Evolutionary conservation across 225 moss, liverwort and hornwort species (phyloP).

Genomic region (Lunularia cruciata): DNA sequence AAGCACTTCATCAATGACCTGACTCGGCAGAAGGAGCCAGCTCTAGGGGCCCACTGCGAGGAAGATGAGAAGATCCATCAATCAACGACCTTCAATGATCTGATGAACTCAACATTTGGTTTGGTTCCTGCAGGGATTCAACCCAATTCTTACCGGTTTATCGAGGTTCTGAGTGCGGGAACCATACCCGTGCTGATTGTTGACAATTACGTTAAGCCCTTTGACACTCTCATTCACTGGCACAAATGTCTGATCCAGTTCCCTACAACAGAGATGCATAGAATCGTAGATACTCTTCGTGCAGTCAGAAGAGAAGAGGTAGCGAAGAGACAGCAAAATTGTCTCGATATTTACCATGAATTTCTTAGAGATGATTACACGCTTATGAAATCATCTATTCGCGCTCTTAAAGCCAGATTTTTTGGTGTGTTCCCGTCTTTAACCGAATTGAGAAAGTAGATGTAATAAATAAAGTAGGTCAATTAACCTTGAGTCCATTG

Average conservation of each 20-base stretch:
- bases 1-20: slow-evolving; percentile 33
- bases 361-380: slow-evolving; percentile 41
- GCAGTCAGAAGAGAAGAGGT: slow-evolving; percentile 28
- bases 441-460: slow-evolving; percentile 13
- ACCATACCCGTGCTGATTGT: slow-evolving; percentile 46
- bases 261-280: slow-evolving; percentile 42
- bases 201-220: slow-evolving; percentile 48
- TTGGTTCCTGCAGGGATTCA: slow-evolving; percentile 41
- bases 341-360: slow-evolving; percentile 29
- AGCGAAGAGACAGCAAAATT: slow-evolving; percentile 36
- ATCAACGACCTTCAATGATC: slow-evolving; percentile 22
- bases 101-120: slow-evolving; percentile 45
- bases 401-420: slow-evolving; percentile 43
- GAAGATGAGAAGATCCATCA: slow-evolving; percentile 37
- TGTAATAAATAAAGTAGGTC: too few species aligned
- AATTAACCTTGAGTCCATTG: too few species aligned
- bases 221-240: slow-evolving; percentile 48
- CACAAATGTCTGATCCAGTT: slow-evolving; percentile 47
- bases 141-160: slow-evolving; percentile 38
- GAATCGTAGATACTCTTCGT: slow-evolving; percentile 39
- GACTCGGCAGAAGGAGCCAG: slow-evolving; percentile 24
- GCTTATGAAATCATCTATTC: slow-evolving; percentile 36
- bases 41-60: slow-evolving; percentile 34
- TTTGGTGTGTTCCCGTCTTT: slow-evolving; percentile 37
- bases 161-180: slow-evolving; percentile 46